Conservation (phyloP, 2,329 filamentous ascomycete species). For the Penicillium hesseltinei region DNA sequence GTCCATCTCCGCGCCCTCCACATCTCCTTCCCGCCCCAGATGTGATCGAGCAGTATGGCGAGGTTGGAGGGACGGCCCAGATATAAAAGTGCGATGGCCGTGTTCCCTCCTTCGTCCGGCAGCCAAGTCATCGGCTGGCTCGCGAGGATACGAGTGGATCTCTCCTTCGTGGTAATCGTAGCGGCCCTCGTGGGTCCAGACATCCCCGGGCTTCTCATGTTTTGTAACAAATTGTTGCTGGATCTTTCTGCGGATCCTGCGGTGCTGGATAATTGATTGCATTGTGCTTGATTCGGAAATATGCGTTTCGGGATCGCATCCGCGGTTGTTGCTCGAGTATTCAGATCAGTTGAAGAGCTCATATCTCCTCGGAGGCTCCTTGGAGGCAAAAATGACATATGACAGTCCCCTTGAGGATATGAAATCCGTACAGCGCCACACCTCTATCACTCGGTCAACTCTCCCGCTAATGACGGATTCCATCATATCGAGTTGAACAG, state of each 20-base stretch:
- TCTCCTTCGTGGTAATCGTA: constrained; percentile 13
- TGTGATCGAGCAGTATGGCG: constrained; percentile 2
- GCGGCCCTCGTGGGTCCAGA: constrained; percentile 18
- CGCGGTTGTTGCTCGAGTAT: not conserved
- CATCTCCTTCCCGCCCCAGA: constrained; percentile 4
- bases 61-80: constrained; percentile 3
- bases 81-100: constrained; percentile 5
- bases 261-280: constrained; percentile 15
- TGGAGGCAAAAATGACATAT: constrained; percentile 12
- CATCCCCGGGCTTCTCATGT: constrained; percentile 11
- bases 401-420: not conserved
- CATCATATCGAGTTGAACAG: not conserved
- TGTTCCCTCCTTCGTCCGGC: constrained; percentile 5
- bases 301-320: not conserved
- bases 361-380: not conserved
- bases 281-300: constrained; percentile 4
- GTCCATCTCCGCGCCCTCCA: constrained; percentile 15
- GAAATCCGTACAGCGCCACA: constrained; percentile 2
- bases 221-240: constrained; percentile 22
- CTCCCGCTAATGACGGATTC: constrained; percentile 11
- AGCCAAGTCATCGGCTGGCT: not conserved
- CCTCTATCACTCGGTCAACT: constrained; percentile 5
- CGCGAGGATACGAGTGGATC: not conserved
- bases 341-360: not conserved
- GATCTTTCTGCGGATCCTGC: constrained; percentile 18